phyloP scores from a whole-genome alignment of 176 grass and related monocot species.

The Saccharum officinarum region DNA sequence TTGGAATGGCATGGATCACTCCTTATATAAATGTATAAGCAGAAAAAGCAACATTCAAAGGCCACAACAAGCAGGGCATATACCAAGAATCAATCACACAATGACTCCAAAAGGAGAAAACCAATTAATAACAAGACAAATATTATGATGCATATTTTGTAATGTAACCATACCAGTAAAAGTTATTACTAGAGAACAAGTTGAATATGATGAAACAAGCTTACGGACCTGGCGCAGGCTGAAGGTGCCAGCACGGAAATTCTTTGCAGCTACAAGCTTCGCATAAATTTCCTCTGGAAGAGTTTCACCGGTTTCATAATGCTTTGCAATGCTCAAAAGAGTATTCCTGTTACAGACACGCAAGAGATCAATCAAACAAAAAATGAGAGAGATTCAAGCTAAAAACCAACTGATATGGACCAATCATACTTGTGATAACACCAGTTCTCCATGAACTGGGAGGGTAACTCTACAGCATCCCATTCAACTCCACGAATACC shows the following conservation, averaged over 20 bases:
- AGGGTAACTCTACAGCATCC: slow-evolving; percentile 98
- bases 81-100: not conserved
- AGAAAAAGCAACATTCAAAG: not conserved
- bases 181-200: not conserved
- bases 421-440: slow-evolving; percentile 86
- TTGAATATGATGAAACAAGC: not conserved
- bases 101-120: not conserved
- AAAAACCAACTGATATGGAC: slow-evolving; percentile 23
- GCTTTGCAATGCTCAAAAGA: slow-evolving; percentile 93
- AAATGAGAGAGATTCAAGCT: slow-evolving; percentile 1
- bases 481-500: slow-evolving; percentile 97
- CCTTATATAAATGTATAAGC: not conserved
- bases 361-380: not conserved
- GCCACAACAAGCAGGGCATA: not conserved
- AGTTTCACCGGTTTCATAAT: slow-evolving; percentile 87
- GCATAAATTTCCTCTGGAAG: slow-evolving; percentile 92
- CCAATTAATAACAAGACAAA: not conserved
- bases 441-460: slow-evolving; percentile 99
- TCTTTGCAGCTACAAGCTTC: slow-evolving; percentile 96
- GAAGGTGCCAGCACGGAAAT: slow-evolving; percentile 92
- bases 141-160: not conserved
- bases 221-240: slow-evolving; percentile 77
- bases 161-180: not conserved
- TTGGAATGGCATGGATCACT: not conserved
- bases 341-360: slow-evolving; percentile 69